phyloP scores from a whole-genome alignment of 805 yeast species.

The Citeromyces matritensis region DNA sequence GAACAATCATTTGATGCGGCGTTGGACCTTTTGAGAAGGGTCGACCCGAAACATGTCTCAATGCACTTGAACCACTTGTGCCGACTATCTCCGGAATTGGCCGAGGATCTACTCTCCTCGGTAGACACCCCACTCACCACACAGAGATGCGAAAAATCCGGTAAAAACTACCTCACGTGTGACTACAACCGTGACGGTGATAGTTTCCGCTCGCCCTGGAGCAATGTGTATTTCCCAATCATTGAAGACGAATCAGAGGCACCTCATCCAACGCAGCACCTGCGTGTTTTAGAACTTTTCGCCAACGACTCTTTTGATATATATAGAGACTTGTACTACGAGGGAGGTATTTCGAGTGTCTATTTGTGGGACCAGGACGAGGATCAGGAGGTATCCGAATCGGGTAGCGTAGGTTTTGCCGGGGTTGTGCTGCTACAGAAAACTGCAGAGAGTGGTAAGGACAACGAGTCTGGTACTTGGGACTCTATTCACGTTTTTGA shows the following conservation, averaged over 20 bases:
- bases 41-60: conserved; percentile 50
- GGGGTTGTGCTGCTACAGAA: conserved; percentile 86
- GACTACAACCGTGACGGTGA: conserved; percentile 95
- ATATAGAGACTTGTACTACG: conserved; percentile 87
- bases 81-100: conserved; percentile 47
- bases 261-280: conserved; percentile 51
- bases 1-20: conserved; percentile 62
- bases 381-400: conserved; percentile 15
- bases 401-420: conserved; percentile 58
- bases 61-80: conserved; percentile 29
- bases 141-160: conserved; percentile 31
- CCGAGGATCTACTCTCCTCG: conserved; percentile 75
- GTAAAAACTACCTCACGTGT: conserved; percentile 67
- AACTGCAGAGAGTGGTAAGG: conserved; percentile 18
- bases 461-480: conserved; percentile 46
- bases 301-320: conserved; percentile 88
- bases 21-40: conserved; percentile 59
- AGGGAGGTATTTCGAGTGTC: conserved; percentile 83
- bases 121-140: conserved; percentile 73
- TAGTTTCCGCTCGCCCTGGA: conserved; percentile 84
- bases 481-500: conserved; percentile 92
- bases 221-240: conserved; percentile 51
- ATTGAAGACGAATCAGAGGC: conserved; percentile 43
- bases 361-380: conserved; percentile 76
- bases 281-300: conserved; percentile 62